Evolutionary conservation across 2,329 filamentous ascomycete genomes (phyloP).

Genomic region (Phoma sp.): DNA sequence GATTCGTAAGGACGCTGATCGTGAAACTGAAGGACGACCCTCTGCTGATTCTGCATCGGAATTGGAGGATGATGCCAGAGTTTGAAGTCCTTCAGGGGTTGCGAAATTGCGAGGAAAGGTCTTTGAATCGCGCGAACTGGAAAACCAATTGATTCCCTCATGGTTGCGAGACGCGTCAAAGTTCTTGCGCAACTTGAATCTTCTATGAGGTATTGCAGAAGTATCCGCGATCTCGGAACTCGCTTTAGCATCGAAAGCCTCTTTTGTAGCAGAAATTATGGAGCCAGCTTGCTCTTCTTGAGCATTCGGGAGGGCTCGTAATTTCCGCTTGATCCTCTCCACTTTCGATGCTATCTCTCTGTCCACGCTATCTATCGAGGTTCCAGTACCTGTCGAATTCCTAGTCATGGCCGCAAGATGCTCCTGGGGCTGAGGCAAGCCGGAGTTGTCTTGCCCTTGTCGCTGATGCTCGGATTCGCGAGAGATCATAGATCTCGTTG

Average conservation of each 20-base stretch:
- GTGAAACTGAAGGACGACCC: not conserved
- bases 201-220: not conserved
- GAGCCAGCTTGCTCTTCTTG: not conserved
- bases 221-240: too few species aligned
- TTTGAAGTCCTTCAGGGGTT: not conserved
- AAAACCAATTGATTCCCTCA: not conserved
- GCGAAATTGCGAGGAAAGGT: not conserved
- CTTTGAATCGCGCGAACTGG: not conserved
- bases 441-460: not conserved
- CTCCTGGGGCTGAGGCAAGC: not conserved
- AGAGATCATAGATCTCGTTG: not conserved
- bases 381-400: not conserved
- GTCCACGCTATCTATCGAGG: not conserved
- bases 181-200: not conserved
- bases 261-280: not conserved
- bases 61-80: not conserved
- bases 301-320: not conserved
- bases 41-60: too few species aligned
- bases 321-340: not conserved
- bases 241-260: too few species aligned
- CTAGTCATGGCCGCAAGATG: not conserved
- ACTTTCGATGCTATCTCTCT: not conserved
- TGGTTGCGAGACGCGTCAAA: not conserved
- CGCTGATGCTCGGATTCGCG: not conserved
- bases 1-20: not conserved